Base-by-base conservation (phyloP, 129 eudicot genomes). In the Deinandra increscens region DNA sequence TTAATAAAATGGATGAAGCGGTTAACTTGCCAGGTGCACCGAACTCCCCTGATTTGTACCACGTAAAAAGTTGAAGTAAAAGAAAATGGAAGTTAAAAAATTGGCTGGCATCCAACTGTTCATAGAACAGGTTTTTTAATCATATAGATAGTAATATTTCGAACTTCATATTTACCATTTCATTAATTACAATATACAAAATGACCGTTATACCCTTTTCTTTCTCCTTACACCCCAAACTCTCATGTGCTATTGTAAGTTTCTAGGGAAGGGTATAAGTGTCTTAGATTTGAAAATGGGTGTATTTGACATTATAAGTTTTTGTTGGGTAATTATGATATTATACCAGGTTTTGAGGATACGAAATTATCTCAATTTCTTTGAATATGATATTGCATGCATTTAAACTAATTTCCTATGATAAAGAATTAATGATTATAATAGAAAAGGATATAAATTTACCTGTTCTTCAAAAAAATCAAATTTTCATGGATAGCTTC, bases 401-500 rank as follows among this genome's bases (percentile, higher is more conserved):
- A 45, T 44, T 44, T 15, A 46, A 46, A 15, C 20, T 46, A 46
- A 14, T 46, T 46, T 46, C 54, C 54, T 46, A 14, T 13, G 13
- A 72, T 9, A 45, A 38, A 26, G 4, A 10, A 55, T 39, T 13
- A 17, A 65, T 14, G 6, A 26, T 1, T 14, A 56, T 46, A 17
- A 44, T 8, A 5, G 13, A 7, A 45, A 58, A 9, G n/a, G 33
- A 20, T 31, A 50, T 11, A 36, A 38, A 29, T 1, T 60, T 80
- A 91, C 97, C 87, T 88, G 68, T 69, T 51, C 82, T 83, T 86
- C 60, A 87, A 78, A 62, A 80, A 79, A 51, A 69, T 60, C 70
- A 91, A 72, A 68, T 88, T 91, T 22, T 85, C 83, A 74, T 82
- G 88, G 64, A 91, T 88, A 61, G 93, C 72, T 68, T 88, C 83